Evolutionary conservation across 2,329 filamentous ascomycete genomes (phyloP), one percentile per base, ranked within the genome.

Genomic region (Beauveria caledonica): DNA sequence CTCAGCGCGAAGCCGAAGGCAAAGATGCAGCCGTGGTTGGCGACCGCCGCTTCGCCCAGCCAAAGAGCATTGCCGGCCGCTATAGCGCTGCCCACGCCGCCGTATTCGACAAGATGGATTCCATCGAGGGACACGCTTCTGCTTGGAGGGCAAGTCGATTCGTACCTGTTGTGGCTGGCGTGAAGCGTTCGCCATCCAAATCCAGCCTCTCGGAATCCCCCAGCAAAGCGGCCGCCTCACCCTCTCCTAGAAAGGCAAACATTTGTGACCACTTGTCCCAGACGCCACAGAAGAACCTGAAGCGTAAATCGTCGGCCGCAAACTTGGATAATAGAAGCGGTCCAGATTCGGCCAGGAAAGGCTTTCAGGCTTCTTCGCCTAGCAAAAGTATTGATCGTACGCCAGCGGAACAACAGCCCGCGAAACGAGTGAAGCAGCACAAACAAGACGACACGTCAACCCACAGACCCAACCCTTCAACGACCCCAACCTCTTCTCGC

Each of bases 71-170:
- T 71, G 82, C 85, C 55, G 78, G 86, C 53, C 87, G 93, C 50
- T 97, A 87, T 75, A 96, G 90, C 70, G 87, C 91, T 64, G 86
- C 84, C 42, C 93, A 97, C 71, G 88, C 90, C 83, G 86, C 87
- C 54, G 84, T 93, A 69, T 97, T 97, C 77, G 90, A 90, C 75
- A 97, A 96, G 79, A 97, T 97, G 93, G 92, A 96, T 71, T 97
- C 92, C 2, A 97, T 97, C 69, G 90, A 86, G 48, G 87, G 87
- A 63, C 92, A 97, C 71, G 81, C 91, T 9, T 96, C 92, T 11
- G 84, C 87, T 17, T 94, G 87, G 76, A 82, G 90, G 63, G 81
- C 81, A 23, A 79, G 73, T 40, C 79, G 80, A 9, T 73, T 78
- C 64, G 80, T 82, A n/a, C 82, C 84, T 10, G 70, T 76, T 36